A percentile compares a stretch with the other conserved stretches of the same genome.
Conservation (phyloP, 2,329 filamentous ascomycete genomes). For the Uncinocarpus reesii region DNA sequence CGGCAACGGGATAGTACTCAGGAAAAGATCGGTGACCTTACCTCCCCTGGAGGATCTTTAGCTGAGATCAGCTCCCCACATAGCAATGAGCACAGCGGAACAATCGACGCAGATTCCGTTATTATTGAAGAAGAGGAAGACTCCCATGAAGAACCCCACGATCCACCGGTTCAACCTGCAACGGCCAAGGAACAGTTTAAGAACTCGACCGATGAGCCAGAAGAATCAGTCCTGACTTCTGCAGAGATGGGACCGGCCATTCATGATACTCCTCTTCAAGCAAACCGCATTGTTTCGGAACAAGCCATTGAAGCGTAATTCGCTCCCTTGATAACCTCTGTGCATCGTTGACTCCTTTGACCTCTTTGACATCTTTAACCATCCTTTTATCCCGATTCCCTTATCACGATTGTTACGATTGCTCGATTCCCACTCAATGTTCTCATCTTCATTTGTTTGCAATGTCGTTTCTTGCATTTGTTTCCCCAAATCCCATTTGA, state of each 20-base stretch:
- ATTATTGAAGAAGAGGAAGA: slow-evolving; percentile 6
- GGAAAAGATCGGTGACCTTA: neutral
- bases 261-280: neutral
- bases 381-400: neutral
- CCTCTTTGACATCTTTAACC: neutral
- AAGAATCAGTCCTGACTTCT: neutral
- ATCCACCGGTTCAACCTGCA: neutral
- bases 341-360: neutral
- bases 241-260: neutral
- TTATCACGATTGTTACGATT: neutral
- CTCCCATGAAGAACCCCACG: neutral
- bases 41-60: slow-evolving; percentile 1
- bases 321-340: neutral
- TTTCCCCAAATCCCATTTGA: neutral
- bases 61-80: neutral
- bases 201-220: neutral
- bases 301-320: neutral
- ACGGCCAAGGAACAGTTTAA: neutral
- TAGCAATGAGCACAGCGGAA: neutral
- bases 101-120: neutral
- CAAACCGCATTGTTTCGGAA: neutral
- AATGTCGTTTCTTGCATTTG: neutral
- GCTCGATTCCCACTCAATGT: neutral
- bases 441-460: neutral
- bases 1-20: slow-evolving; percentile 3